These are phyloP conservation scores for Aspergillus tanneri DNA, from an alignment of 2,329 filamentous ascomycete species.

Conservation along the genomic window DNA sequence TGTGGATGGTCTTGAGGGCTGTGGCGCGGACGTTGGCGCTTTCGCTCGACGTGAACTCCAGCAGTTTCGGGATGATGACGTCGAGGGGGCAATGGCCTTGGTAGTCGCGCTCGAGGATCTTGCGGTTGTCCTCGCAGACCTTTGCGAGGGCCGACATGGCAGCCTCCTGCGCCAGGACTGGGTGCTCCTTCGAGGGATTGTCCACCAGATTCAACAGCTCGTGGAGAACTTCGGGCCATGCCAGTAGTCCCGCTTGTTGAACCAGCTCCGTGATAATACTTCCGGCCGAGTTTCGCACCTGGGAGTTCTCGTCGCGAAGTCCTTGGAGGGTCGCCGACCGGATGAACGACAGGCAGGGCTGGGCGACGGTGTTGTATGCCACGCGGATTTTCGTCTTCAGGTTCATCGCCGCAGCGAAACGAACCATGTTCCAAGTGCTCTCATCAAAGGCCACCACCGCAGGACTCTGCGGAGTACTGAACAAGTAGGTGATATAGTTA, in stretches of 20 bases:
- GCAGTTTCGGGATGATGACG: slow-evolving; percentile 84
- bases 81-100: slow-evolving; percentile 84
- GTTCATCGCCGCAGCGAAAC: slow-evolving; percentile 87
- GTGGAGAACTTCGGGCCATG: slow-evolving; percentile 86
- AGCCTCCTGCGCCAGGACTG: slow-evolving; percentile 78
- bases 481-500: slow-evolving; percentile 93
- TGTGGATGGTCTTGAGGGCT: slow-evolving; percentile 81
- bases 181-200: slow-evolving; percentile 67
- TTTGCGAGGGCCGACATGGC: slow-evolving; percentile 91
- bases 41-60: slow-evolving; percentile 77
- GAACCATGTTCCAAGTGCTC: slow-evolving; percentile 70
- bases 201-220: slow-evolving; percentile 76
- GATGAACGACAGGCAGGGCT: slow-evolving; percentile 71
- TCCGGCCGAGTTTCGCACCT: slow-evolving; percentile 85
- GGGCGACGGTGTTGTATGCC: slow-evolving; percentile 72
- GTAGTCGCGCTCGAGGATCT: slow-evolving; percentile 80
- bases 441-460: slow-evolving; percentile 58
- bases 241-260: slow-evolving; percentile 76
- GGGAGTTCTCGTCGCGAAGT: slow-evolving; percentile 75
- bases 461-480: slow-evolving; percentile 65
- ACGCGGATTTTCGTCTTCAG: slow-evolving; percentile 88
- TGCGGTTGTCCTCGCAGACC: slow-evolving; percentile 95
- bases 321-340: slow-evolving; percentile 74
- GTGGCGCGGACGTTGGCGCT: slow-evolving; percentile 74
- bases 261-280: slow-evolving; percentile 94